These are phyloP conservation scores for Debaryomycetaceae sp. DNA, from an alignment of 1,139 yeast species.

Conservation along the genomic window DNA sequence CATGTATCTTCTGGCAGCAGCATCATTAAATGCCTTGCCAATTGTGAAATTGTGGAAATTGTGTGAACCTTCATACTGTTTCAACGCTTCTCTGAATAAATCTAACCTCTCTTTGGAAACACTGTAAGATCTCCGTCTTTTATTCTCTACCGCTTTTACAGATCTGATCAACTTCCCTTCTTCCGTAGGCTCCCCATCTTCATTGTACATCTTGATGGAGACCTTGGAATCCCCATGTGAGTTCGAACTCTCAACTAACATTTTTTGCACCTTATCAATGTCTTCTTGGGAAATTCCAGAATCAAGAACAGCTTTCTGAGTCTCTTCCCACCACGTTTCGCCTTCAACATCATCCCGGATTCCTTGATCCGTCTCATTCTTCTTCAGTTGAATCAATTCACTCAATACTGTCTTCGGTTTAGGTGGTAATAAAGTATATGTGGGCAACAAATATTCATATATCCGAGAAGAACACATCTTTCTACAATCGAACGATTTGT, in stretches of 20 bases:
- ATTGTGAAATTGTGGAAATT: conserved; percentile 94
- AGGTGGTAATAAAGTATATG: conserved; percentile 88
- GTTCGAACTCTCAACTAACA: conserved; percentile 10
- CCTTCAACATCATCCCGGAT: conserved; percentile 68
- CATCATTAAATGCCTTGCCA: conserved; percentile 83
- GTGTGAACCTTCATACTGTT: conserved; percentile 79
- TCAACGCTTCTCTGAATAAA: conserved; percentile 64
- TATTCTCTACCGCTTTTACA: conserved; percentile 65
- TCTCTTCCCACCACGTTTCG: conserved; percentile 64
- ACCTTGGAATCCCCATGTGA: conserved; percentile 22
- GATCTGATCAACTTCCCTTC: conserved; percentile 48
- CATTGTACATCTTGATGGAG: conserved; percentile 22
- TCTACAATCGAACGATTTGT: conserved; percentile 90
- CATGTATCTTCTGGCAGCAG: conserved; percentile 82
- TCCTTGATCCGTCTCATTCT: conserved; percentile 54
- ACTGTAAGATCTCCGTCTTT: conserved; percentile 66
- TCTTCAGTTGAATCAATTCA: conserved; percentile 54
- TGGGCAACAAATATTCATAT: conserved; percentile 90
- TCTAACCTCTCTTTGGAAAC: conserved; percentile 59
- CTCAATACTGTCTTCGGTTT: conserved; percentile 68
- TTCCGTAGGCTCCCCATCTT: conserved; percentile 36
- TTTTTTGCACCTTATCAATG: conserved; percentile 18
- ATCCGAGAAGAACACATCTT: conserved; percentile 93
- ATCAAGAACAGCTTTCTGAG: conserved; percentile 41
- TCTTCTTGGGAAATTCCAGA: conserved; percentile 51